Base-by-base conservation (phyloP, 306 rosid genomes). In the Trifolium fragiferum region DNA sequence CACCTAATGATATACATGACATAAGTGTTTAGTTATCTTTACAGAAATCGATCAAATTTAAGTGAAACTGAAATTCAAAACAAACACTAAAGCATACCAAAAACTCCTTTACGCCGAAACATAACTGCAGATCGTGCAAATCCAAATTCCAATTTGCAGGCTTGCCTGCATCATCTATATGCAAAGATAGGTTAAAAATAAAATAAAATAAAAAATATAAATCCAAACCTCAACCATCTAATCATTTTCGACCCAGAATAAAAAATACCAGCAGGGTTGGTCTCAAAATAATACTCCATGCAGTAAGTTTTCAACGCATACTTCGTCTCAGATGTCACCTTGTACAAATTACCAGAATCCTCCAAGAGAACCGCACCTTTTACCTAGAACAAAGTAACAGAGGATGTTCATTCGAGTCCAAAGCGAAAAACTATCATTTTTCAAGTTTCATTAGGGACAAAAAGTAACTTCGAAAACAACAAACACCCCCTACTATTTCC, bases 81-180 rank as follows among this genome's bases (percentile, higher is more conserved):
- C 10, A 16, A 14, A 47, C 72, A 59, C 63, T 50, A 62, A 76
- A 71, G 65, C 92, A 63, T 83, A 94, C 98, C 96, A 94, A 83
- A 83, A 94, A 94, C 50, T 91, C 97, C 74, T 87, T 89, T 71
- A 91, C 90, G 61, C 97, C 97, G n/a, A 94, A 94, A 80, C 96
- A 88, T 61, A 94, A 74, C 82, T 94, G 96, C 85, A 91, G 61
- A 66, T 94, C 95, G 19, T 91, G 93, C 86, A 88, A 82, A 81
- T 51, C 70, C 13, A 82, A 83, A 80, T 81, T 80, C 98, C 97
- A 88, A 72, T 80, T 86, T 0, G 74, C 69, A 73, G 30, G 67
- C 84, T 77, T 83, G 57, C 83, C 98, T 91, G 85, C 60, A 4
- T 47, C 78, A 80, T 72, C 79, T 75, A 81, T 32, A 72, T 68